Conservation (phyloP, 148 eudicot species). For the Euryodendron excelsum region DNA sequence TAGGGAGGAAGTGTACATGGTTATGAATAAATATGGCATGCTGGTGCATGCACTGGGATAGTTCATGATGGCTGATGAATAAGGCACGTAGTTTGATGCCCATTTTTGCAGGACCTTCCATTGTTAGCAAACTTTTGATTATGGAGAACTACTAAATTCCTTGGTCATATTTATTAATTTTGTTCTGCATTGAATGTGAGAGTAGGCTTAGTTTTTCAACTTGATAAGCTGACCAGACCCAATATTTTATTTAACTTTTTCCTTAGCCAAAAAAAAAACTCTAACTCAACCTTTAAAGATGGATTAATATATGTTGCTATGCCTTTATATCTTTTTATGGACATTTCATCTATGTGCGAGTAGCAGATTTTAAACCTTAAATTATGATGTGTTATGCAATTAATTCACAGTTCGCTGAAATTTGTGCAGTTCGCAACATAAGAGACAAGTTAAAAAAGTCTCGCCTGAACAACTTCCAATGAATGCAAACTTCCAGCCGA, state of each 20-base stretch:
- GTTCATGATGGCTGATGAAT: neutral
- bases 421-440: slow-evolving; percentile 61
- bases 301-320: neutral
- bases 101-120: neutral
- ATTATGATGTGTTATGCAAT: neutral
- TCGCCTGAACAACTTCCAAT: slow-evolving; percentile 37
- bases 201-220: too few species aligned
- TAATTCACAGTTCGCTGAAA: slow-evolving; percentile 8
- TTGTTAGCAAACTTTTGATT: neutral
- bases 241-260: too few species aligned
- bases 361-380: neutral
- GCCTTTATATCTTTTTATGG: neutral
- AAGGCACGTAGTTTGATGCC: neutral
- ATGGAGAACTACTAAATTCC: neutral
- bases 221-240: too few species aligned
- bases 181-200: neutral
- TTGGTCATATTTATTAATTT: neutral
- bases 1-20: neutral
- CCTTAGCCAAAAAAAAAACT: neutral
- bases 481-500: slow-evolving; percentile 41
- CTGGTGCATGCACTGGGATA: neutral
- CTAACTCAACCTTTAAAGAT: neutral
- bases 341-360: neutral
- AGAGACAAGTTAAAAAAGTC: slow-evolving; percentile 56
- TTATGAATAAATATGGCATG: too few species aligned